Base-by-base conservation (phyloP, 805 yeast genomes). In the Metschnikowia henanensis region DNA sequence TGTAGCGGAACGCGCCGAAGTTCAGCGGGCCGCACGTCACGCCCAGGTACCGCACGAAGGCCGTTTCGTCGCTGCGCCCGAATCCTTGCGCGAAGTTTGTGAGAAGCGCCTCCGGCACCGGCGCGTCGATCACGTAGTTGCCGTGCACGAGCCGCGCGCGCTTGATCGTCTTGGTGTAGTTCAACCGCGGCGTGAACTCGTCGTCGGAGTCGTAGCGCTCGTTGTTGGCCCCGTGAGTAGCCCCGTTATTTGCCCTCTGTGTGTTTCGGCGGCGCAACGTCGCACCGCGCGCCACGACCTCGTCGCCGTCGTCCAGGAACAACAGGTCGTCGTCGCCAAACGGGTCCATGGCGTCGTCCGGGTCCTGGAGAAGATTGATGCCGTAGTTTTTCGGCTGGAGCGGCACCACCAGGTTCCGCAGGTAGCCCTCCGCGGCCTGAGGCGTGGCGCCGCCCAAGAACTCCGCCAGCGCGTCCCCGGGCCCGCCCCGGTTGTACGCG, bases 41-140 rank as follows among this genome's bases (percentile, higher is more conserved):
- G 0, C 97, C 97, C 45, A 94, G 88, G 65, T 91, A 92, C 62
- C 98, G 77, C 92, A 92, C 84, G 56, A 84, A 88, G 26, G 73
- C 84, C 85, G 70, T 92, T 86, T 61, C 91, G 44, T 51, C 53
- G 32, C 49, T 37, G 22, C 42, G 43, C n/a, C 56, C 54, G 31
- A 29, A 25, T n/a, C 43, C 39, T 19, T 21, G 31, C 5, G 51
- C 71, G 47, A 63, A 71, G 6, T 62, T 65, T 35, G 60, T 64
- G 34, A 70, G 55, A 28, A 72, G 61, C 10, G 68, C 55, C 38
- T 59, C 49, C 9, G 76, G 76, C 9, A 64, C 69, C 1, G 75
- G 75, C 17, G 71, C 70, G 48, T 72, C 76, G 37, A 72, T 66
- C 9, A 70, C 65, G 46, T 71, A 72, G 53, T 72, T 69, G 18